These are phyloP conservation scores for Malassezia globosa DNA, from an alignment of 1,284 basidiomycete genomes.

Conservation along the genomic window DNA sequence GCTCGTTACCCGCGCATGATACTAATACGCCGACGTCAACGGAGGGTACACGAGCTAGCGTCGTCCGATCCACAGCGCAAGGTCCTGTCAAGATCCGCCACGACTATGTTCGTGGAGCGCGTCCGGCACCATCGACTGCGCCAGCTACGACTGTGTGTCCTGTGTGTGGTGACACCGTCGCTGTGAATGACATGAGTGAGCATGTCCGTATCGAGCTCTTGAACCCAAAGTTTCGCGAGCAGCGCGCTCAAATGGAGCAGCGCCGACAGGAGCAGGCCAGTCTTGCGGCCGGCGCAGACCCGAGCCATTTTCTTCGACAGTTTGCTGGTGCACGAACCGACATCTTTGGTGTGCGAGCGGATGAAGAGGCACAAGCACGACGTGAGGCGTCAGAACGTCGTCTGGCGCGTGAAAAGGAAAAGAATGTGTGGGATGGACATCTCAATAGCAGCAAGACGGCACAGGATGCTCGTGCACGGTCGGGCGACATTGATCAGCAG, in stretches of 20 bases:
- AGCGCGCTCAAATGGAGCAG: conserved; percentile 36
- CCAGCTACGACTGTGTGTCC: conserved; percentile 61
- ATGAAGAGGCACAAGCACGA: conserved; percentile 29
- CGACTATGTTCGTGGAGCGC: conserved; percentile 67
- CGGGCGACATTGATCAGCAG: conserved; percentile 23
- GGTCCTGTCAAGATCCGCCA: conserved; percentile 60
- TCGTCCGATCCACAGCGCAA: background rate
- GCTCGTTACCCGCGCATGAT: no score
- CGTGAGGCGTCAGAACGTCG: conserved; percentile 34
- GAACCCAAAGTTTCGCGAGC: conserved; percentile 60
- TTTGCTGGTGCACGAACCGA: conserved; percentile 38
- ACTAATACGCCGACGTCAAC: no score
- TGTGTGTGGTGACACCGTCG: conserved; percentile 85
- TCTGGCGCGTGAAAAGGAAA: conserved; percentile 37
- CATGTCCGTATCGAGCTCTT: conserved; percentile 97
- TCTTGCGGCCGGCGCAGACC: conserved; percentile 39
- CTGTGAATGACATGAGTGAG: conserved; percentile 86
- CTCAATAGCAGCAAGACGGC: conserved; percentile 25
- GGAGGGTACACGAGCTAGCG: no score
- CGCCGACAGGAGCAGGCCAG: conserved; percentile 39
- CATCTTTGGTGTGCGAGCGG: conserved; percentile 27
- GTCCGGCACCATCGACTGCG: conserved; percentile 15
- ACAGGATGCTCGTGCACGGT: conserved; percentile 17
- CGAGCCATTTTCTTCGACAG: conserved; percentile 32
- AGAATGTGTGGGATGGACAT: conserved; percentile 45